Evolutionary conservation across 1,284 basidiomycete species (phyloP).

Genomic region (Pseudomicrostroma phylloplanum): DNA sequence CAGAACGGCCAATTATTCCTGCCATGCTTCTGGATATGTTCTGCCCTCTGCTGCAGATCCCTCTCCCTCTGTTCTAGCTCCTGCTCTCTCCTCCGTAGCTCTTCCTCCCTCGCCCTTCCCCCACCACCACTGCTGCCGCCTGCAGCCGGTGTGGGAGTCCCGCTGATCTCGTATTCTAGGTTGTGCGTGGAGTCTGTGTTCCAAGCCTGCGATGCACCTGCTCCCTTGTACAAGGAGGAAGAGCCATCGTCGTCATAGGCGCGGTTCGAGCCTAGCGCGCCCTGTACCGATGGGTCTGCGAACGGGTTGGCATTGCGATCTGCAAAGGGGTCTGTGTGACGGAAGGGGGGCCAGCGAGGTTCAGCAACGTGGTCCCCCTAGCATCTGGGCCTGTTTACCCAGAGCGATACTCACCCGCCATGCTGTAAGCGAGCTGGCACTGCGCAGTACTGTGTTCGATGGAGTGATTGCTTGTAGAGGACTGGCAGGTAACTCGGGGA

Average conservation of each 20-base stretch:
- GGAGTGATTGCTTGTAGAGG: too few relatives aligned
- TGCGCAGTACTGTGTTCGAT: too few relatives aligned
- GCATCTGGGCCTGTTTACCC: too few relatives aligned
- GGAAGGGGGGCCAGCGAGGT: not conserved
- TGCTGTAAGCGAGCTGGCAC: not conserved
- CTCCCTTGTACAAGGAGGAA: not conserved
- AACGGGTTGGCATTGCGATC: conserved; percentile 50
- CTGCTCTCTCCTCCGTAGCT: conserved; percentile 66
- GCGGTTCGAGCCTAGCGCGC: conserved; percentile 34
- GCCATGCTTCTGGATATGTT: conserved; percentile 70
- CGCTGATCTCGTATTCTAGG: conserved; percentile 20
- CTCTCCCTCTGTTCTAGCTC: conserved; percentile 72
- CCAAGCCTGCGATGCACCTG: conserved; percentile 5
- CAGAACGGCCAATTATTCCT: conserved; percentile 81
- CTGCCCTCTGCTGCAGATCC: conserved; percentile 59
- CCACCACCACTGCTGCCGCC: not conserved
- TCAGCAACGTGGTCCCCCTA: not conserved
- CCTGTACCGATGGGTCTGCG: conserved; percentile 50
- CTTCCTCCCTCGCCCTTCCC: conserved; percentile 55
- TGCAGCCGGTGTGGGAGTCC: not conserved
- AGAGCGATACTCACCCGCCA: not conserved
- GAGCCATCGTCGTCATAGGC: conserved; percentile 28
- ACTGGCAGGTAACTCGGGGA: too few relatives aligned
- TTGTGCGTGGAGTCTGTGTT: conserved; percentile 18
- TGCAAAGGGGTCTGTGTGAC: conserved; percentile 32